These are phyloP conservation scores for Hypoxylon sp. DNA, from an alignment of 2,329 filamentous ascomycete genomes.

Conservation along the genomic window DNA sequence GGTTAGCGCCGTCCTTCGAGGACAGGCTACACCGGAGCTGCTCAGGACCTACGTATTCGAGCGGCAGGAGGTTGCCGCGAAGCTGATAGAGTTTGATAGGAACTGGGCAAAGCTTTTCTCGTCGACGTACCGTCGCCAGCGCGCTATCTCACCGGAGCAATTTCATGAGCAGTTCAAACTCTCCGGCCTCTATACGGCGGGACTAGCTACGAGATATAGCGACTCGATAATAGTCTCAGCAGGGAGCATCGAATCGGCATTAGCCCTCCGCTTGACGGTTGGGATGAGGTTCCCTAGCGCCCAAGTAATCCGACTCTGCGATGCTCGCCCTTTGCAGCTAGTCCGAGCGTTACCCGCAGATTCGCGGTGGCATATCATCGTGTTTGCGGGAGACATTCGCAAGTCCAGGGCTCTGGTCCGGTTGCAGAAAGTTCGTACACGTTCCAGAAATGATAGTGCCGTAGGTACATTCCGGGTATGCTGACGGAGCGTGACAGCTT, in stretches of 20 bases:
- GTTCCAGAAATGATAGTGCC: neutral
- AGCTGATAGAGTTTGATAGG: constrained; percentile 72
- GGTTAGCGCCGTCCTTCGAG: constrained; percentile 62
- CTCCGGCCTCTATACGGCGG: constrained; percentile 70
- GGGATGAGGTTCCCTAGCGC: constrained; percentile 70
- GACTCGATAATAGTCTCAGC: constrained; percentile 61
- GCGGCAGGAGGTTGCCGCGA: constrained; percentile 63
- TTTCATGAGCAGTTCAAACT: constrained; percentile 70
- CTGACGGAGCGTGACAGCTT: constrained; percentile 33
- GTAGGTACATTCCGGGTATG: neutral
- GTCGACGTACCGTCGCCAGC: constrained; percentile 53
- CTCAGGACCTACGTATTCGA: constrained; percentile 67
- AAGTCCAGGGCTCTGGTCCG: constrained; percentile 51
- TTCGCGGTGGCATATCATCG: constrained; percentile 59
- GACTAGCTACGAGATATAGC: constrained; percentile 67
- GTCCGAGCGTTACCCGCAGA: constrained; percentile 63
- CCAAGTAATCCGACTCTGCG: constrained; percentile 70
- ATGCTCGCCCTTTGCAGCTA: constrained; percentile 68
- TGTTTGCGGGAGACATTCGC: constrained; percentile 67
- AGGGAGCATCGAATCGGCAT: constrained; percentile 49
- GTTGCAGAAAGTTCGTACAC: constrained; percentile 47
- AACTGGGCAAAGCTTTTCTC: constrained; percentile 67
- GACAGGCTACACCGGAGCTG: constrained; percentile 57
- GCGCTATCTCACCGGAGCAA: constrained; percentile 59
- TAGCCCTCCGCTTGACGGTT: constrained; percentile 59